These are phyloP conservation scores for Tulasnella sp. DNA, from an alignment of 768 basidiomycete species.

Conservation along the genomic window DNA sequence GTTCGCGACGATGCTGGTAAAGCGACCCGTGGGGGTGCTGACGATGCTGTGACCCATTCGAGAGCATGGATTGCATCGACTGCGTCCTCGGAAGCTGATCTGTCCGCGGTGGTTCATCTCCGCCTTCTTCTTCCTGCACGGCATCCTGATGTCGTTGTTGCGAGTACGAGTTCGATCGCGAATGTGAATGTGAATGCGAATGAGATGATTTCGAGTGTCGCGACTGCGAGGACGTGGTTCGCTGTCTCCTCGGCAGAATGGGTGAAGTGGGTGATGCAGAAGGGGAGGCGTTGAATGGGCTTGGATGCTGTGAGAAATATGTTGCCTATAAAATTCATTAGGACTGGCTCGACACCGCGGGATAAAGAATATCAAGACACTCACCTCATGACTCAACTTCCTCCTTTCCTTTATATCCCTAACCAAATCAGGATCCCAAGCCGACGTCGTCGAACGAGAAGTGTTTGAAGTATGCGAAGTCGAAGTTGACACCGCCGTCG, in stretches of 20 bases:
- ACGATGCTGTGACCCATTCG: not conserved
- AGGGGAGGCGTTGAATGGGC: conserved; percentile 4
- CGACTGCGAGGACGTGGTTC: not conserved
- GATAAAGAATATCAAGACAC: not conserved
- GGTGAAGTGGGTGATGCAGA: conserved; percentile 1
- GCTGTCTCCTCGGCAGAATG: not conserved
- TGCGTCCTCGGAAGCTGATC: conserved; percentile 5
- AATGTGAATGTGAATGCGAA: not conserved
- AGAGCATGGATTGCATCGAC: conserved; percentile 12
- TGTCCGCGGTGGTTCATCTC: not conserved
- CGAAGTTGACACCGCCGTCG: too few relatives aligned
- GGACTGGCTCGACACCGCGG: not conserved
- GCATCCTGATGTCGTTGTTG: not conserved
- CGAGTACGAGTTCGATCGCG: not conserved
- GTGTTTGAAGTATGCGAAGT: not conserved
- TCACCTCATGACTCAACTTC: conserved; percentile 7
- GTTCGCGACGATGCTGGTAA: not conserved
- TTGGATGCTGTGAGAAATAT: not conserved
- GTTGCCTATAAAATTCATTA: not conserved
- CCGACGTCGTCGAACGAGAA: not conserved
- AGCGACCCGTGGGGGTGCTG: too few relatives aligned
- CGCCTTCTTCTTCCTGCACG: not conserved
- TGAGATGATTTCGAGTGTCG: not conserved
- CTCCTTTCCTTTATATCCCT: conserved; percentile 7
- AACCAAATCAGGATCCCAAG: conserved; percentile 13